Percentiles rank a stretch among this genome's conserved stretches.
Evolutionary conservation across 2,329 filamentous ascomycete genomes (phyloP).

Genomic region (Fusarium mundagurra): DNA sequence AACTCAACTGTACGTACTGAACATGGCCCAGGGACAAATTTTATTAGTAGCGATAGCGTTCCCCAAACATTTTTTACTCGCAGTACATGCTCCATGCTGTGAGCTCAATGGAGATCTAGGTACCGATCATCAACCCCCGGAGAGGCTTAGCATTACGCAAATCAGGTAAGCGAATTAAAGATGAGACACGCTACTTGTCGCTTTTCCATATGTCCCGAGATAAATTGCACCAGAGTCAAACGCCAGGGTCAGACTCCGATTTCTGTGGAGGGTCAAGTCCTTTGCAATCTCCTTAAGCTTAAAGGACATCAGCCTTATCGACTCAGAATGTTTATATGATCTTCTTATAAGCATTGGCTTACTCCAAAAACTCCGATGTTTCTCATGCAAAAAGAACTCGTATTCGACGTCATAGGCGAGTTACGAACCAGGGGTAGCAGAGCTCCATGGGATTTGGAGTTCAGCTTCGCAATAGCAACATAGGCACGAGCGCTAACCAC

Average conservation of each 20-base stretch:
- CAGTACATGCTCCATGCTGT: slow-evolving; percentile 1
- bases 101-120: slow-evolving; percentile 2
- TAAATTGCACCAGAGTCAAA: slow-evolving; percentile 4
- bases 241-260: slow-evolving; percentile 3
- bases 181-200: slow-evolving; percentile 33
- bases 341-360: background rate
- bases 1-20: background rate
- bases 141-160: slow-evolving; percentile 25
- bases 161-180: slow-evolving; percentile 26
- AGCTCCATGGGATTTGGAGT: background rate
- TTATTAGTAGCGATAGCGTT: slow-evolving; percentile 24
- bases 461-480: background rate
- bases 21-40: slow-evolving; percentile 28
- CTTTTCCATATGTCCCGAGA: slow-evolving; percentile 10
- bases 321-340: background rate
- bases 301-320: slow-evolving; percentile 23
- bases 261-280: background rate
- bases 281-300: slow-evolving; percentile 16
- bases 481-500: background rate
- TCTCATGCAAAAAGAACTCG: background rate
- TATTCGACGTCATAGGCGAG: slow-evolving; percentile 15
- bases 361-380: background rate
- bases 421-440: background rate
- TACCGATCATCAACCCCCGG: slow-evolving; percentile 8
- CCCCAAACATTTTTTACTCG: background rate